These are phyloP conservation scores for Lasiodiplodia sp. DNA, from an alignment of 2,329 filamentous ascomycete genomes.

Conservation along the genomic window DNA sequence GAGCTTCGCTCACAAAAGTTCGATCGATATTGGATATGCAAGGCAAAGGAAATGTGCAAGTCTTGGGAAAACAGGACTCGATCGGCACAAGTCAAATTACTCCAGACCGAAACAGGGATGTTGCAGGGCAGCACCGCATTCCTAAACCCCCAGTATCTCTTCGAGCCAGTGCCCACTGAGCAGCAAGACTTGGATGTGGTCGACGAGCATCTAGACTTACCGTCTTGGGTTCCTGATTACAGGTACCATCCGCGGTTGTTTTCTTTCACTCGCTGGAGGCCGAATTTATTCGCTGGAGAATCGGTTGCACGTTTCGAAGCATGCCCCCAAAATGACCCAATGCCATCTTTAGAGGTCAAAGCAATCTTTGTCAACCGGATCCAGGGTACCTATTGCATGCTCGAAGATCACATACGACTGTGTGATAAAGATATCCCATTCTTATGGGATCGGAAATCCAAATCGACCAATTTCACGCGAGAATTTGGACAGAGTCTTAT, in stretches of 20 bases:
- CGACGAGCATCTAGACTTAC: background rate
- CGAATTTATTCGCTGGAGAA: background rate
- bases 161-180: background rate
- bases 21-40: too few relatives aligned
- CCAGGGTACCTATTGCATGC: too few relatives aligned
- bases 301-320: background rate
- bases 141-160: background rate
- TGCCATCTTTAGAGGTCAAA: background rate
- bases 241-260: background rate
- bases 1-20: too few relatives aligned
- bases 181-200: too few relatives aligned
- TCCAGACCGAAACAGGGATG: background rate
- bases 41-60: too few relatives aligned
- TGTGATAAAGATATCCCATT: accelerated
- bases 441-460: too few relatives aligned
- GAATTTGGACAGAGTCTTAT: too few relatives aligned
- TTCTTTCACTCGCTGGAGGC: background rate
- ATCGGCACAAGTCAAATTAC: too few relatives aligned
- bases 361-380: background rate
- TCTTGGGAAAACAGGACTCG: too few relatives aligned
- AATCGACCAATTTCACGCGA: too few relatives aligned
- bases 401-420: background rate
- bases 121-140: too few relatives aligned
- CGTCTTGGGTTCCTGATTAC: background rate
- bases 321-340: accelerated